Evolutionary conservation across 2,329 filamentous ascomycete genomes (phyloP), one percentile per base, ranked within the genome.

Genomic region (Trichoderma koningiopsis): DNA sequence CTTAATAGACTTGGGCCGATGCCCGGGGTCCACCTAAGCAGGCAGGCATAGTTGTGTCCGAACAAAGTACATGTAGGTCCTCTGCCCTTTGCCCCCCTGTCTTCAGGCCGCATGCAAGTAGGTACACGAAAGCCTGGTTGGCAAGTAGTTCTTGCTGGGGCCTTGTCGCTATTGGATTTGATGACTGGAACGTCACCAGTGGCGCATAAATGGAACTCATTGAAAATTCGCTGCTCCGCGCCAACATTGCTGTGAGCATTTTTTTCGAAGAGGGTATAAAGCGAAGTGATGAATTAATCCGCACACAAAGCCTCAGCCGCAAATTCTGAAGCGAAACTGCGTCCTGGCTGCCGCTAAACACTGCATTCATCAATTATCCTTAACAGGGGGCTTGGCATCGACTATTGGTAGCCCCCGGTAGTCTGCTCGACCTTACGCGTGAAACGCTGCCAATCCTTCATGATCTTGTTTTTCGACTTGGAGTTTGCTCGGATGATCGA

Each of bases 81-180:
- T 16, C 40, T n/a, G 40, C 16, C 37, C 6, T 43, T 7, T 10
- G 29, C 16, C 27, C 29, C 62, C 53, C 52, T 55, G 62, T 43
- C 22, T 57, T 2, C 52, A 65, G 47, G 53, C 29, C 40, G 27
- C 53, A 49, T 64, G 61, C 43, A 55, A 64, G n/a, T n/a, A n/a
- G n/a, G 33, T 55, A 33, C 33, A 27, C 43, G 33, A 16, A 40
- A 55, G 33, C 49, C 61, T 40, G 56, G 56, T 43, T 6, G 40
- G 40, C 56, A 59, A 16, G 24, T 24, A 35, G 33, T 35, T 10
- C 14, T 22, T 59, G 56, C 35, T 13, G 33, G 49, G 47, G 14
- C 55, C 31, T 55, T 16, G 29, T 29, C 33, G 37, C 52, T 16
- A 24, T 37, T 24, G 60, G 47, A 65, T n/a, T 55, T n/a, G 31